Base-by-base conservation (phyloP, 31 red algal genomes). In the Bonnemaisonia californica region DNA sequence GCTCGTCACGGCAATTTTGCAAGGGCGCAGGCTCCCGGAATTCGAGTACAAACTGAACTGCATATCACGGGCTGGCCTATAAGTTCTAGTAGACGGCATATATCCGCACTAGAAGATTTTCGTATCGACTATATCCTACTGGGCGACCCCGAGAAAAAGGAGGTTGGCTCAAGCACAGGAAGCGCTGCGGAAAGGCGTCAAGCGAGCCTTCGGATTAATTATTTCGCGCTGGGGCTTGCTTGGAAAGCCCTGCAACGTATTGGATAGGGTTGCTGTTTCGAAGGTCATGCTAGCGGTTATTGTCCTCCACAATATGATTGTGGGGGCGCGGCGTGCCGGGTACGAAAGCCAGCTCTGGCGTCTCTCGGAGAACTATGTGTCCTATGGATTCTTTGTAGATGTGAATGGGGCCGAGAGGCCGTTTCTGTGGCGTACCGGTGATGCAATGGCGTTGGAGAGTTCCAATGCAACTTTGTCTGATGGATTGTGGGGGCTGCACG, bases 301-400 rank as follows among this genome's bases (percentile, higher is more conserved):
- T 42, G 41, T 41, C 23, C 30, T 72, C 34, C 68, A 72, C 38
- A 72, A 72, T 45, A 72, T 72, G 68, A 41, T 72, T 45, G 13
- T 72, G 68, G 68, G 41, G 23, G 68, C 68, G 68, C 34, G 68
- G 13, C 9, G 61, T 9, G 23, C 26, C 23, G 61, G 61, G 22
- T 64, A 64, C n/a, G n/a, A n/a, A n/a, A n/a, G n/a, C n/a, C n/a
- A n/a, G n/a, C n/a, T n/a, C n/a, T n/a, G n/a, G n/a, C n/a, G n/a
- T n/a, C n/a, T n/a, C n/a, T n/a, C n/a, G n/a, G n/a, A n/a, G n/a
- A n/a, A n/a, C n/a, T n/a, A n/a, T n/a, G n/a, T n/a, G n/a, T n/a
- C n/a, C n/a, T n/a, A n/a, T n/a, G n/a, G n/a, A n/a, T n/a, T n/a
- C n/a, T n/a, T n/a, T n/a, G n/a, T n/a, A n/a, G n/a, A n/a, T n/a